Percentiles rank a stretch among this genome's conserved stretches.
These are phyloP conservation scores for Diaporthe capsici DNA, from an alignment of 2,329 filamentous ascomycete genomes.

Conservation along the genomic window DNA sequence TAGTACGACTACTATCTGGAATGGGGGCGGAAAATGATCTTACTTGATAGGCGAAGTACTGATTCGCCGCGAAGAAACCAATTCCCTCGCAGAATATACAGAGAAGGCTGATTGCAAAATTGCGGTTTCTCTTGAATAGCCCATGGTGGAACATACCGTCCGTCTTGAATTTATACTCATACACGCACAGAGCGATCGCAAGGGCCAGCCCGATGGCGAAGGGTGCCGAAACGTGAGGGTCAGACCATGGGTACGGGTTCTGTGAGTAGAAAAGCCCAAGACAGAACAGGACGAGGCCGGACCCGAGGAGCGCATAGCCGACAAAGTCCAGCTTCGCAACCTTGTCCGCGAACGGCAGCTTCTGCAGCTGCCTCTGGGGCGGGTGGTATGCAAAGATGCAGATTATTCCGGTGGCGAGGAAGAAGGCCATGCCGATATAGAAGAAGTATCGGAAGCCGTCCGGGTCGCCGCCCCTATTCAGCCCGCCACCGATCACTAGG, in stretches of 20 bases:
- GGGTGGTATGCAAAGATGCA: conserved; percentile 52
- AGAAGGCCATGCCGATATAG: conserved; percentile 52
- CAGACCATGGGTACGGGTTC: conserved; percentile 56
- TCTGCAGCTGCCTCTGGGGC: conserved; percentile 48
- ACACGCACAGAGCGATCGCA: conserved; percentile 48
- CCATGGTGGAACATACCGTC: conserved; percentile 59
- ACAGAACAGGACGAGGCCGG: conserved; percentile 55
- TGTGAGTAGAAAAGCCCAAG: conserved; percentile 54
- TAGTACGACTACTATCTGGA: not conserved
- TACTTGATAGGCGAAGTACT: conserved; percentile 57
- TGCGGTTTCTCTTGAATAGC: conserved; percentile 53
- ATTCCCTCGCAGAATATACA: conserved; percentile 56
- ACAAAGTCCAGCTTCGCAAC: conserved; percentile 56
- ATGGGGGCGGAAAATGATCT: not conserved
- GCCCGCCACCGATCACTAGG: conserved; percentile 52
- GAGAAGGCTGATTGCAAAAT: conserved; percentile 53
- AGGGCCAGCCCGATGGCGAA: conserved; percentile 53
- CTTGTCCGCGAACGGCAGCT: conserved; percentile 50
- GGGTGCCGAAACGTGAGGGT: conserved; percentile 53
- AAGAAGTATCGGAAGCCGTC: conserved; percentile 55
- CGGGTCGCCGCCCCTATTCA: conserved; percentile 50
- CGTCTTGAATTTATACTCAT: conserved; percentile 53
- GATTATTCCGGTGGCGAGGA: conserved; percentile 47
- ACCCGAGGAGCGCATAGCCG: conserved; percentile 53
- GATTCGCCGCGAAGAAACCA: conserved; percentile 58